These are phyloP conservation scores for Globisporangium orthogonon DNA, from an alignment of 352 stramenopile species.

Conservation along the genomic window DNA sequence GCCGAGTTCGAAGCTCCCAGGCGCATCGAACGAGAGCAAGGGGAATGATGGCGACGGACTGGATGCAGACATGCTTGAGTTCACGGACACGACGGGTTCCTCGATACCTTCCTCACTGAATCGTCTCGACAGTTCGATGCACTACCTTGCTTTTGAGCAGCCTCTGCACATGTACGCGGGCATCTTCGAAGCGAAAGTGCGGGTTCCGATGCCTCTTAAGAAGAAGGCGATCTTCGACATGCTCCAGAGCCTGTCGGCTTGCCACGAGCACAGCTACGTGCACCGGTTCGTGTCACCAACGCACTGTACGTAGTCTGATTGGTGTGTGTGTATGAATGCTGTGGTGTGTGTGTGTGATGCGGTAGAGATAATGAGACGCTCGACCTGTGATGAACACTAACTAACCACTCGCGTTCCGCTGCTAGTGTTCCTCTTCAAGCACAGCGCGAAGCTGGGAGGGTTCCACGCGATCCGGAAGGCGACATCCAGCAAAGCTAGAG, in stretches of 20 bases:
- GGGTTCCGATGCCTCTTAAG: constrained; percentile 34
- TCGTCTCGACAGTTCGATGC: constrained; percentile 28
- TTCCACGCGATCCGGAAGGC: constrained; percentile 66
- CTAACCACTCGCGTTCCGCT: not conserved
- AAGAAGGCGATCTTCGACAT: constrained; percentile 75
- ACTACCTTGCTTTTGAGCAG: constrained; percentile 80
- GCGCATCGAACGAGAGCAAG: not conserved
- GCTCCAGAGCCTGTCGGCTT: constrained; percentile 44
- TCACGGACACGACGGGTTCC: constrained; percentile 8
- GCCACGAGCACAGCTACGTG: constrained; percentile 68
- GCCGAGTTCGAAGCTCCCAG: not conserved
- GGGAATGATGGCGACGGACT: not conserved
- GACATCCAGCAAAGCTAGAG: constrained; percentile 24
- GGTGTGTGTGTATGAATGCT: not conserved
- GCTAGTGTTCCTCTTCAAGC: constrained; percentile 59
- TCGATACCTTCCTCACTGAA: constrained; percentile 4
- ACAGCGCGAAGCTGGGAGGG: constrained; percentile 59
- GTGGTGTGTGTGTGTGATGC: not conserved
- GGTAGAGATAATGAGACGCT: too few relatives aligned
- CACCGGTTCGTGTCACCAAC: constrained; percentile 69
- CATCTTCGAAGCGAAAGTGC: constrained; percentile 55
- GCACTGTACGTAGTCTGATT: constrained; percentile 27
- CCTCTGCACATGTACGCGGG: constrained; percentile 72
- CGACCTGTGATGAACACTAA: not conserved
- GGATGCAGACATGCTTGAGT: constrained; percentile 27